phyloP scores from a whole-genome alignment of 805 yeast genomes.

The Alloascoidea africana region DNA sequence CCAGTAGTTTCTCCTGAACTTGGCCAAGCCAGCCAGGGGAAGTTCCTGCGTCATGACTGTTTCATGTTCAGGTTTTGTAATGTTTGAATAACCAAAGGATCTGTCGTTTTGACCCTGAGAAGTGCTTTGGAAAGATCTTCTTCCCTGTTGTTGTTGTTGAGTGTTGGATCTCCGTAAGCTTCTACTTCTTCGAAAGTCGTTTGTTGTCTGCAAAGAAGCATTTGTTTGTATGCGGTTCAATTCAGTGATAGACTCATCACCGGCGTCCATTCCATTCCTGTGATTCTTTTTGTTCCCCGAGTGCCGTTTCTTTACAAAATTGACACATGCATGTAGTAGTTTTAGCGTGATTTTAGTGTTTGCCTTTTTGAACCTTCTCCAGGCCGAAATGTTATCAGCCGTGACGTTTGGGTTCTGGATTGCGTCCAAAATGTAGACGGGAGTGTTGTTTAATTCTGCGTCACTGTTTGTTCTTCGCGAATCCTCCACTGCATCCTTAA shows the following conservation, averaged over 20 bases:
- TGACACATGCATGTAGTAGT: conserved; percentile 2
- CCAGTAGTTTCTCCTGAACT: conserved; percentile 43
- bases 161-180: conserved; percentile 4
- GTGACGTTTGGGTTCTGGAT: conserved; percentile 42
- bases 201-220: conserved; percentile 5
- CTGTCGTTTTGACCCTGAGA: conserved; percentile 1
- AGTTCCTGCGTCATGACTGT: conserved; percentile 18
- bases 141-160: conserved; percentile 5
- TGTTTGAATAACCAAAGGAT: conserved; percentile 7
- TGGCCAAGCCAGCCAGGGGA: conserved; percentile 18
- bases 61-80: conserved; percentile 7
- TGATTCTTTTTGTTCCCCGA: conserved; percentile 2
- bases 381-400: conserved; percentile 35
- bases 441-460: conserved; percentile 50
- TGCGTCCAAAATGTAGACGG: conserved; percentile 40
- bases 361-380: conserved; percentile 58
- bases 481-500: conserved; percentile 70
- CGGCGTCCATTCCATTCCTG: not conserved
- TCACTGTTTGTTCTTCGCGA: conserved; percentile 50
- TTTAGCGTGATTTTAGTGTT: conserved; percentile 17
- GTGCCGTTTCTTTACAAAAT: conserved; percentile 5
- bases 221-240: conserved; percentile 1
- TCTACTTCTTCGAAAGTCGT: too few relatives aligned
- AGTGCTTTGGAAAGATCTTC: conserved; percentile 4
- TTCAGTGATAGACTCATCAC: conserved; percentile 3